phyloP scores from a whole-genome alignment of 176 grass and related monocot genomes.

The Oryza nivara region DNA sequence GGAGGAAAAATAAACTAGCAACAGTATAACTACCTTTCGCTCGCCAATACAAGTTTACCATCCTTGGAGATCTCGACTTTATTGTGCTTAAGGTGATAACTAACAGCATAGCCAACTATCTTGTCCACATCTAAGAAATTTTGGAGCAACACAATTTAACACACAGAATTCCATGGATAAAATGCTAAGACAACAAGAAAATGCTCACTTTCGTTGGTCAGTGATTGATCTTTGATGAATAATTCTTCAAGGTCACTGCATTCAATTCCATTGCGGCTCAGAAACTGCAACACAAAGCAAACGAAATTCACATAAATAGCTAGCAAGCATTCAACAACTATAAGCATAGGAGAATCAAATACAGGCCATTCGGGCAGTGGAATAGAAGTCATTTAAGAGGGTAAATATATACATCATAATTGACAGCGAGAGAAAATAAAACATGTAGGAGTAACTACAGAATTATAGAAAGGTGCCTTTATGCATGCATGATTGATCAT shows the following conservation, averaged over 20 bases:
- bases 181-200: slow-evolving; percentile 37
- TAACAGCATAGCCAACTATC: slow-evolving; percentile 91
- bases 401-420: slow-evolving; percentile 9
- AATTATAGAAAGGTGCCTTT: not conserved
- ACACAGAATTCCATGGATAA: slow-evolving; percentile 1
- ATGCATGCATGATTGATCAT: slow-evolving; percentile 20
- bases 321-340: slow-evolving; percentile 7
- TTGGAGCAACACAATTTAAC: slow-evolving; percentile 42
- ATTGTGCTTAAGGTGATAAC: slow-evolving; percentile 83
- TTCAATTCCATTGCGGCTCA: slow-evolving; percentile 76
- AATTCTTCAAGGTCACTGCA: slow-evolving; percentile 88
- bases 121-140: slow-evolving; percentile 84
- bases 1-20: slow-evolving; percentile 10
- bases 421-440: not conserved
- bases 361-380: not conserved
- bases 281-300: slow-evolving; percentile 59
- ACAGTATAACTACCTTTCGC: slow-evolving; percentile 56
- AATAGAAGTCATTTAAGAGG: not conserved
- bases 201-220: slow-evolving; percentile 94
- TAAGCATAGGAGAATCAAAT: not conserved
- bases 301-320: slow-evolving; percentile 25
- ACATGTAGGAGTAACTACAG: not conserved
- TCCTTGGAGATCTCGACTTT: slow-evolving; percentile 74
- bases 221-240: slow-evolving; percentile 91
- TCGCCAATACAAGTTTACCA: slow-evolving; percentile 67